Percentiles rank a stretch among this genome's conserved stretches.
These are phyloP conservation scores for Micractinium conductrix DNA, from an alignment of 139 green algal species.

Conservation along the genomic window DNA sequence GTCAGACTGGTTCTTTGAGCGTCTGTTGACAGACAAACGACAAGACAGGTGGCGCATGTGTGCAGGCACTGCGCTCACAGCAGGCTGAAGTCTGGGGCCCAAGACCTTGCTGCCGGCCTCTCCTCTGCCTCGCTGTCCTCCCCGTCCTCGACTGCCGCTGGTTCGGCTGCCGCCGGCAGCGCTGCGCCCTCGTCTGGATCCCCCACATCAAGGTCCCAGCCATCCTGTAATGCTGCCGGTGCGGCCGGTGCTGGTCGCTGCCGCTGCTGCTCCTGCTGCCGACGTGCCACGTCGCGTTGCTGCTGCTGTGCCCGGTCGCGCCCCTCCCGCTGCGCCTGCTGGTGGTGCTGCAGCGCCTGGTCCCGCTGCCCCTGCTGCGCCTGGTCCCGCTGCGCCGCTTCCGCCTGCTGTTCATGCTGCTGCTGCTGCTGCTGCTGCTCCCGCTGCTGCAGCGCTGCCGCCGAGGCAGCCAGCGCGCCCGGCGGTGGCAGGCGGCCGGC, in stretches of 20 bases:
- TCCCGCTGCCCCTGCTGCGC: neutral
- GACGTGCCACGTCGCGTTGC: too few relatives aligned
- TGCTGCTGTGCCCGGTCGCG: too few relatives aligned
- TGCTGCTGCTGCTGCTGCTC: neutral
- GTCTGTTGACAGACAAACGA: too few relatives aligned
- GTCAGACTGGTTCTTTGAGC: too few relatives aligned
- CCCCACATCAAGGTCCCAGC: too few relatives aligned
- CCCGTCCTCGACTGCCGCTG: neutral
- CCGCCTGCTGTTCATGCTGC: neutral
- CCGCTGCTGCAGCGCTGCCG: neutral
- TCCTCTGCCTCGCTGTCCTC: neutral
- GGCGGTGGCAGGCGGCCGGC: conserved; percentile 10
- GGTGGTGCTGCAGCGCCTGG: neutral
- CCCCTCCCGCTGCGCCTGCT: neutral
- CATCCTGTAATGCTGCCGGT: too few relatives aligned
- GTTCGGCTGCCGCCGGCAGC: neutral
- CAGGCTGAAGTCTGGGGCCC: too few relatives aligned
- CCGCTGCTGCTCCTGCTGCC: neutral
- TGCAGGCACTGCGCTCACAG: too few relatives aligned
- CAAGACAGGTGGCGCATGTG: too few relatives aligned
- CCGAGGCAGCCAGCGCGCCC: too few relatives aligned
- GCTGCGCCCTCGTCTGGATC: too few relatives aligned
- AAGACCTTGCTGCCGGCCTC: too few relatives aligned
- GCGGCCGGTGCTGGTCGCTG: neutral
- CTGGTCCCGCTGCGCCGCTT: neutral